Percentiles rank a stretch among this genome's conserved stretches.
Conservation (phyloP, 352 stramenopile genomes). For the Pythium rhizo-oryzae region DNA sequence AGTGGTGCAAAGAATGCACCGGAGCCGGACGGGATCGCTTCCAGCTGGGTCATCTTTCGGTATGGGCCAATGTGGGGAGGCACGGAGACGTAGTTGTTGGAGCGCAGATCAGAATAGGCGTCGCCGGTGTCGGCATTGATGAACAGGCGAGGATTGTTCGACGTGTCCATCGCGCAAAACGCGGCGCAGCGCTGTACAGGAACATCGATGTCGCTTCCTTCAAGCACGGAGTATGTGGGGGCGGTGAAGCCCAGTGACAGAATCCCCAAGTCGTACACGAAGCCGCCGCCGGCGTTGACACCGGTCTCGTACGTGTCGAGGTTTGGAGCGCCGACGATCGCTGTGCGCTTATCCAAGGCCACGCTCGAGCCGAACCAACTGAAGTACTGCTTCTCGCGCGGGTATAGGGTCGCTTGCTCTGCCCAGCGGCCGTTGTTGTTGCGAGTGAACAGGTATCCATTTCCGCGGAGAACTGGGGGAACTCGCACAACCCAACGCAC, state of each 20-base stretch:
- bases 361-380: constrained; percentile 87
- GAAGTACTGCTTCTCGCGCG: constrained; percentile 90
- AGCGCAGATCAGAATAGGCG: constrained; percentile 58
- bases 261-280: constrained; percentile 92
- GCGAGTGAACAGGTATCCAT: constrained; percentile 70
- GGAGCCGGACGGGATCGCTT: constrained; percentile 43
- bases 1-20: constrained; percentile 58
- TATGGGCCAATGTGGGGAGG: constrained; percentile 61
- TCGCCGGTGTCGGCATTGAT: constrained; percentile 80
- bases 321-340: constrained; percentile 92
- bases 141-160: constrained; percentile 47
- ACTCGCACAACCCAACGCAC: constrained; percentile 51
- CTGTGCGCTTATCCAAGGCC: constrained; percentile 79
- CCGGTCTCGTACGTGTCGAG: constrained; percentile 89
- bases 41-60: constrained; percentile 60
- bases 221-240: constrained; percentile 79
- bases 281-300: constrained; percentile 91
- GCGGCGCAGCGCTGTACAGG: constrained; percentile 58
- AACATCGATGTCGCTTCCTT: constrained; percentile 84
- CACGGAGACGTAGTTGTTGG: constrained; percentile 49
- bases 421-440: constrained; percentile 62
- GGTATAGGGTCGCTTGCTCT: constrained; percentile 93
- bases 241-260: constrained; percentile 80
- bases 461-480: constrained; percentile 65
- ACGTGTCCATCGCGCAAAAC: constrained; percentile 71